phyloP scores from a whole-genome alignment of 106 monocot genomes.

The Platanthera guangdongensis region DNA sequence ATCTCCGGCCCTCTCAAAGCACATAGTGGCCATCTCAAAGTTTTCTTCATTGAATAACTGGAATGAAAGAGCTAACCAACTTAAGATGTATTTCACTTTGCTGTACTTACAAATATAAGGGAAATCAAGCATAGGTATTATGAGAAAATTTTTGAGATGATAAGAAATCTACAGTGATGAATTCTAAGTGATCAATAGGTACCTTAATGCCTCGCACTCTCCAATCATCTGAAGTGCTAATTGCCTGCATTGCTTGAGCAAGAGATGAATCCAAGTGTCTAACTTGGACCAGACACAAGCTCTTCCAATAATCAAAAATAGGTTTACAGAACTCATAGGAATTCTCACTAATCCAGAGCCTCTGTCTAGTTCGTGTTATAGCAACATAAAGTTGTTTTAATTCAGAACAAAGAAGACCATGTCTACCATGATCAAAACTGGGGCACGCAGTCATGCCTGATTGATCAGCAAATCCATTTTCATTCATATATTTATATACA shows the following conservation, averaged over 20 bases:
- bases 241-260: constrained; percentile 24
- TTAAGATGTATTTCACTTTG: not conserved
- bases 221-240: constrained; percentile 52
- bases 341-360: constrained; percentile 69
- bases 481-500: constrained; percentile 47
- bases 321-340: constrained; percentile 31
- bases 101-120: not conserved
- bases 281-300: constrained; percentile 38
- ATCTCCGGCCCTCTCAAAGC: constrained; percentile 64
- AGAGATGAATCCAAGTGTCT: constrained; percentile 29
- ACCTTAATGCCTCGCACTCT: constrained; percentile 48
- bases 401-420: constrained; percentile 61
- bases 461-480: constrained; percentile 2
- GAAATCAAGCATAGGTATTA: not conserved
- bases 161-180: not conserved
- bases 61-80: not conserved
- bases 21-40: constrained; percentile 59
- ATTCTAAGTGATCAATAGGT: constrained; percentile 1
- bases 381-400: constrained; percentile 80
- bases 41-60: constrained; percentile 45
- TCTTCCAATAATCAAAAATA: constrained; percentile 74
- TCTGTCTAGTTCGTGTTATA: constrained; percentile 57
- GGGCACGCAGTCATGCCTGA: constrained; percentile 13
- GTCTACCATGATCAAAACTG: constrained; percentile 27
- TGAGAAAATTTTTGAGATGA: not conserved